Evolutionary conservation across 495 filamentous ascomycete species (phyloP).

Genomic region (Talaromyces thailandensis): DNA sequence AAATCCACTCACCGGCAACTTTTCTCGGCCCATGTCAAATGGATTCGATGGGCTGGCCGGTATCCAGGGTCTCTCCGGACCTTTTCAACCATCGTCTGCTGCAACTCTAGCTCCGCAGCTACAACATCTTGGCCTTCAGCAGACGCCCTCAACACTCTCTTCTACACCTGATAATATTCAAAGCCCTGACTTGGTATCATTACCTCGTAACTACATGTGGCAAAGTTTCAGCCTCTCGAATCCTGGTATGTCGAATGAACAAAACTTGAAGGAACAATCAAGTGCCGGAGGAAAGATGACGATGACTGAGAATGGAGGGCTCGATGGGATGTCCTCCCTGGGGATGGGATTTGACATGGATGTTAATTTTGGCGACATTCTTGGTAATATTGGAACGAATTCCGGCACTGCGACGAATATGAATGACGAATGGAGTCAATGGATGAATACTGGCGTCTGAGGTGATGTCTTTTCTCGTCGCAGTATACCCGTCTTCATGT

Average conservation of each 20-base stretch:
- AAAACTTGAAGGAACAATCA: constrained; percentile 13
- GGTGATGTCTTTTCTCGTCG: background rate
- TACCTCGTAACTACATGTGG: constrained; percentile 38
- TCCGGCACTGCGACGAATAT: constrained; percentile 12
- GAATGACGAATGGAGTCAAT: constrained; percentile 36
- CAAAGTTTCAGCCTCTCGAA: constrained; percentile 33
- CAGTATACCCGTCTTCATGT: background rate
- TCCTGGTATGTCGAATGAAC: constrained; percentile 12
- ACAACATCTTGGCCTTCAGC: constrained; percentile 1
- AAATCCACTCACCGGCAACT: background rate
- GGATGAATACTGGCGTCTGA: constrained; percentile 25
- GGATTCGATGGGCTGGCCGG: background rate
- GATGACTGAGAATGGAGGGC: constrained; percentile 20
- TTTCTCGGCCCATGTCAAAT: background rate
- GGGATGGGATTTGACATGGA: constrained; percentile 15
- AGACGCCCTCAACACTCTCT: constrained; percentile 2
- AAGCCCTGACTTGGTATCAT: constrained; percentile 38
- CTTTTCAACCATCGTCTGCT: background rate
- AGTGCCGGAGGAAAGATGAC: constrained; percentile 12
- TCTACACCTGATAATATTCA: constrained; percentile 22
- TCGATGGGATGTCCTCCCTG: constrained; percentile 18
- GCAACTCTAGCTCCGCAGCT: background rate
- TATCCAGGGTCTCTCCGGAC: background rate
- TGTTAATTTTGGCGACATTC: constrained; percentile 34
- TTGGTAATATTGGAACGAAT: constrained; percentile 24